Conservation (phyloP, 2,329 filamentous ascomycete genomes). For the Boeremia exigua region DNA sequence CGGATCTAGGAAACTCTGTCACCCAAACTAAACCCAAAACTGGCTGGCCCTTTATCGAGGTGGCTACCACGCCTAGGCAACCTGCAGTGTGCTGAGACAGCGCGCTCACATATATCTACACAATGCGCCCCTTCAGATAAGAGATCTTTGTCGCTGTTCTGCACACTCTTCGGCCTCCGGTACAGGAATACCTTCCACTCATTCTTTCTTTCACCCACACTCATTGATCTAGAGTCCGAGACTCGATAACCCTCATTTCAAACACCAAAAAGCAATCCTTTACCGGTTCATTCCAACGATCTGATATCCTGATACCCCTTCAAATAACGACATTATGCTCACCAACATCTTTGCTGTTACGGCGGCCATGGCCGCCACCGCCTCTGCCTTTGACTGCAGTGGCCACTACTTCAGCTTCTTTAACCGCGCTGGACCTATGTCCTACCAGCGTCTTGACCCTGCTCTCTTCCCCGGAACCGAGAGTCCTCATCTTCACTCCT, state of each 20-base stretch:
- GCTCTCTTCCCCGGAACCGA: conserved; percentile 41
- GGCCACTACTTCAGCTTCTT: conserved; percentile 50
- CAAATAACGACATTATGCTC: conserved; percentile 34
- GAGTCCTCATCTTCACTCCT: conserved; percentile 47
- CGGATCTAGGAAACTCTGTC: conserved; percentile 22
- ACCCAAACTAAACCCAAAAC: conserved; percentile 18
- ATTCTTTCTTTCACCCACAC: conserved; percentile 32
- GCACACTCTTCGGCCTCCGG: conserved; percentile 31
- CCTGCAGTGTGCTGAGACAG: conserved; percentile 24
- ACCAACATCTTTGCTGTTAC: conserved; percentile 35
- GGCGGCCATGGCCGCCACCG: conserved; percentile 40
- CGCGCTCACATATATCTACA: conserved; percentile 29
- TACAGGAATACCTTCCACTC: conserved; percentile 46
- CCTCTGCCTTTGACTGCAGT: conserved; percentile 42
- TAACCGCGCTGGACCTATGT: conserved; percentile 45
- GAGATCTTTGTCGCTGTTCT: conserved; percentile 20
- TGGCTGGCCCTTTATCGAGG: conserved; percentile 20
- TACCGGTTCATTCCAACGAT: conserved; percentile 16
- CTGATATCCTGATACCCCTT: conserved; percentile 13
- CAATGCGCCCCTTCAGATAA: conserved; percentile 17
- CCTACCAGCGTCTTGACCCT: conserved; percentile 46
- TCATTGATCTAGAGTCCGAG: conserved; percentile 43
- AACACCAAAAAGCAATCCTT: conserved; percentile 30
- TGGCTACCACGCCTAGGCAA: conserved; percentile 20
- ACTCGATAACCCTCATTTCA: conserved; percentile 39